Evolutionary conservation across 352 stramenopile genomes (phyloP).

Genomic region (Phytophthora nicotianae): DNA sequence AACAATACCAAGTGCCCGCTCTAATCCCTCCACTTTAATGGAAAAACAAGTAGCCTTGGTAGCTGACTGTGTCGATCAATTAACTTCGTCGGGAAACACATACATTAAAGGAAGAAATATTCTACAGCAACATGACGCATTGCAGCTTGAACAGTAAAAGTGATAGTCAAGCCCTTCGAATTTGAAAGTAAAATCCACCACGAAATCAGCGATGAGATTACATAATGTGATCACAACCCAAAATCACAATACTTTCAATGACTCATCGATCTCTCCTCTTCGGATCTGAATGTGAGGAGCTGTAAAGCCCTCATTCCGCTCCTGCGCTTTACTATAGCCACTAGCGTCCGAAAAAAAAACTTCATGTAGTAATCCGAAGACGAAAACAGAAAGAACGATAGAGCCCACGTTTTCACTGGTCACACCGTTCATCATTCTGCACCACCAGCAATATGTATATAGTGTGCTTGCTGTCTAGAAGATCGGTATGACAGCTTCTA

Average conservation of each 20-base stretch:
- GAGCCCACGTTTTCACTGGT: constrained; percentile 3
- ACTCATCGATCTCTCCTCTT: too few species aligned
- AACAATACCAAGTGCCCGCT: constrained; percentile 21
- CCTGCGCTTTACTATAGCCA: constrained; percentile 1
- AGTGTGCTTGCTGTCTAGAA: constrained; percentile 30
- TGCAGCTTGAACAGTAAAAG: too few species aligned
- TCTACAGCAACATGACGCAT: too few species aligned
- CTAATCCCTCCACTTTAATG: constrained; percentile 23
- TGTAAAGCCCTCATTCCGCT: constrained; percentile 18
- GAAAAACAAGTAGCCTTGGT: too few species aligned
- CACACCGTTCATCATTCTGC: constrained; percentile 20
- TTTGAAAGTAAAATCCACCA: too few species aligned
- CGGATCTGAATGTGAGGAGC: constrained; percentile 43
- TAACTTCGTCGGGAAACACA: too few species aligned
- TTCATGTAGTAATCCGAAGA: constrained; percentile 24
- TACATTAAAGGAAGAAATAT: too few species aligned
- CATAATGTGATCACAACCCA: too few species aligned
- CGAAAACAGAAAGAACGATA: background rate
- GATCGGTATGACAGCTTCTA: constrained; percentile 37
- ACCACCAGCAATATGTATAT: constrained; percentile 28
- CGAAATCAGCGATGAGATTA: too few species aligned
- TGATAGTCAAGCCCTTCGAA: too few species aligned
- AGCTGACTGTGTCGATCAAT: too few species aligned
- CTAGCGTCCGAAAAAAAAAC: constrained; percentile 22
- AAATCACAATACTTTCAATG: too few species aligned